These are phyloP conservation scores for Parastagonospora nodorum DNA, from an alignment of 2,329 filamentous ascomycete species.

Conservation along the genomic window DNA sequence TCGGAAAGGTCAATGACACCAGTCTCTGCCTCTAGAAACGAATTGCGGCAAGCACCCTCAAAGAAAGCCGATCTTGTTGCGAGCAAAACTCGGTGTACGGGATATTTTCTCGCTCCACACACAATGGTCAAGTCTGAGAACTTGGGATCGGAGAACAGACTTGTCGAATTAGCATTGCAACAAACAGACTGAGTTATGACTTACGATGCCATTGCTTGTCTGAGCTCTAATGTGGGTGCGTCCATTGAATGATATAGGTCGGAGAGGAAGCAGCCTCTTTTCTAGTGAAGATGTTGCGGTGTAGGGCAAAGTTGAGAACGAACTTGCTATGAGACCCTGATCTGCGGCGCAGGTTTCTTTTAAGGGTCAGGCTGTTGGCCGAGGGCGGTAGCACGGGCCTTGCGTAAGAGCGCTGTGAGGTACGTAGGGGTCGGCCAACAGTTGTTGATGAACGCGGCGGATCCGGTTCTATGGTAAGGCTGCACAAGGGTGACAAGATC, in stretches of 20 bases:
- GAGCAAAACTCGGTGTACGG: constrained; percentile 54
- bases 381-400: constrained; percentile 9
- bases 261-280: constrained; percentile 15
- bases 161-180: constrained; percentile 32
- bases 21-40: constrained; percentile 44
- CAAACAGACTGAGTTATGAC: constrained; percentile 20
- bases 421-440: constrained; percentile 23
- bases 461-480: constrained; percentile 21
- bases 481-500: constrained; percentile 19
- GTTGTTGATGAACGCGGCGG: constrained; percentile 9
- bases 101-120: constrained; percentile 53
- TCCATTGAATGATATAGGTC: constrained; percentile 37
- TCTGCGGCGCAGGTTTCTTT: constrained; percentile 12
- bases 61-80: constrained; percentile 57
- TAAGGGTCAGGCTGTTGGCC: constrained; percentile 10
- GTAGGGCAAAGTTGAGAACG: neutral
- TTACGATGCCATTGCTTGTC: constrained; percentile 55
- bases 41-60: constrained; percentile 46
- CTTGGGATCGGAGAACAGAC: constrained; percentile 45
- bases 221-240: constrained; percentile 50
- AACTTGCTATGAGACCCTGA: constrained; percentile 7
- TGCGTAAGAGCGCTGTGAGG: constrained; percentile 17
- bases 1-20: constrained; percentile 48
- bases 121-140: constrained; percentile 57
- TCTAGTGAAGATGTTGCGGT: neutral